Conservation (phyloP, 495 filamentous ascomycete species). For the Talaromyces trachyspermus region DNA sequence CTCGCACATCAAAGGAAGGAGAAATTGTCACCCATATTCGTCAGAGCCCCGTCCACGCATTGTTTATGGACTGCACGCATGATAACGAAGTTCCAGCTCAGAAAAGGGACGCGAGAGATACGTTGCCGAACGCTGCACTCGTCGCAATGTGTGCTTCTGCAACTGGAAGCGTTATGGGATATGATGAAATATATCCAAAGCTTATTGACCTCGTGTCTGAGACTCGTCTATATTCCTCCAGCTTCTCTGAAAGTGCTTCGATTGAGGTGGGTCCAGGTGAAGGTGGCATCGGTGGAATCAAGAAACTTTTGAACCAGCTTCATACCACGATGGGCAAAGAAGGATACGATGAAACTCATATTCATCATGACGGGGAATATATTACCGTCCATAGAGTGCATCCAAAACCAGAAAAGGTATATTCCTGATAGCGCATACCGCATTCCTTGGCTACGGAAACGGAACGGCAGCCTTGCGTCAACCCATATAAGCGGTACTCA, state of each 20-base stretch:
- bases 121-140: conserved; percentile 89
- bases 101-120: conserved; percentile 90
- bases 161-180: conserved; percentile 95
- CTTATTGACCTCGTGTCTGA: conserved; percentile 87
- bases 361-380: conserved; percentile 93
- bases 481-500: conserved; percentile 66
- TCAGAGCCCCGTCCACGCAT: conserved; percentile 74
- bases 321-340: conserved; percentile 91
- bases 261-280: conserved; percentile 55
- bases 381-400: conserved; percentile 95
- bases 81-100: conserved; percentile 96
- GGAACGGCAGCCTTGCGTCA: conserved; percentile 65
- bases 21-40: conserved; percentile 69
- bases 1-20: conserved; percentile 24
- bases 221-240: conserved; percentile 69
- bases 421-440: conserved; percentile 91
- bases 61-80: conserved; percentile 99
- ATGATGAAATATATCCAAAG: conserved; percentile 92
- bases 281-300: conserved; percentile 80
- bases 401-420: conserved; percentile 83
- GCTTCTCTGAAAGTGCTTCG: conserved; percentile 51
- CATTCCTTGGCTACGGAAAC: conserved; percentile 80
- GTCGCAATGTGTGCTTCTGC: conserved; percentile 93
- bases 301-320: conserved; percentile 84
- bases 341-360: conserved; percentile 88